Evolutionary conservation across 768 basidiomycete species (phyloP).

Genomic region (Suillus bovinus): DNA sequence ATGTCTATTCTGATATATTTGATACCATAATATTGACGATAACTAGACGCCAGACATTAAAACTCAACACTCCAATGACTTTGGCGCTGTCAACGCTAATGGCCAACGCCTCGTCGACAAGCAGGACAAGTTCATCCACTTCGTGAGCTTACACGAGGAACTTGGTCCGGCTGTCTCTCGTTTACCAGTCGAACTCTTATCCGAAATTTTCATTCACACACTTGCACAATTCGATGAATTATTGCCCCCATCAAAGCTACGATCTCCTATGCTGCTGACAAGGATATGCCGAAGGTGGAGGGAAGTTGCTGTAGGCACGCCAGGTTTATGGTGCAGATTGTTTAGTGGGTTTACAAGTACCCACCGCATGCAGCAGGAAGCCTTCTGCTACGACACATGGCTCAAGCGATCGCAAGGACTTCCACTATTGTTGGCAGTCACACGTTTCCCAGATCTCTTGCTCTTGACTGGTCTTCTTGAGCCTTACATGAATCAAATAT

Average conservation of each 20-base stretch:
- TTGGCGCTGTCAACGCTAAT: not conserved
- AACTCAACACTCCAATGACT: not conserved
- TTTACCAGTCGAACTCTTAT: not conserved
- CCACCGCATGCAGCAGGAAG: constrained; percentile 22
- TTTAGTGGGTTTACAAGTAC: constrained; percentile 11
- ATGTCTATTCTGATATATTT: not conserved
- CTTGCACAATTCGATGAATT: not conserved
- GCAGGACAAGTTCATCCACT: not conserved
- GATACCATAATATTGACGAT: not conserved
- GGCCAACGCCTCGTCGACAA: not conserved
- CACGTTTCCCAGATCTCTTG: not conserved
- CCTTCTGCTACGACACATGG: constrained; percentile 16
- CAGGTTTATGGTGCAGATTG: constrained; percentile 44
- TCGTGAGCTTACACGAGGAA: not conserved
- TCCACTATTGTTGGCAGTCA: constrained; percentile 23
- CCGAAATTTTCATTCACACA: not conserved
- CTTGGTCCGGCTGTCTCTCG: not conserved
- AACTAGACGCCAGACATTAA: not conserved
- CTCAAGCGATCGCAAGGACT: constrained; percentile 15
- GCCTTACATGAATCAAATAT: constrained; percentile 18
- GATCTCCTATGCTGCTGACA: constrained; percentile 38
- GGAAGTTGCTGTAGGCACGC: constrained; percentile 36
- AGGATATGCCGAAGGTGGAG: constrained; percentile 46
- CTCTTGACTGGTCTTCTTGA: constrained; percentile 9
- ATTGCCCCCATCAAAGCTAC: not conserved